These are phyloP conservation scores for Fusarium praegraminearum DNA, from an alignment of 2,329 filamentous ascomycete genomes.

Conservation along the genomic window DNA sequence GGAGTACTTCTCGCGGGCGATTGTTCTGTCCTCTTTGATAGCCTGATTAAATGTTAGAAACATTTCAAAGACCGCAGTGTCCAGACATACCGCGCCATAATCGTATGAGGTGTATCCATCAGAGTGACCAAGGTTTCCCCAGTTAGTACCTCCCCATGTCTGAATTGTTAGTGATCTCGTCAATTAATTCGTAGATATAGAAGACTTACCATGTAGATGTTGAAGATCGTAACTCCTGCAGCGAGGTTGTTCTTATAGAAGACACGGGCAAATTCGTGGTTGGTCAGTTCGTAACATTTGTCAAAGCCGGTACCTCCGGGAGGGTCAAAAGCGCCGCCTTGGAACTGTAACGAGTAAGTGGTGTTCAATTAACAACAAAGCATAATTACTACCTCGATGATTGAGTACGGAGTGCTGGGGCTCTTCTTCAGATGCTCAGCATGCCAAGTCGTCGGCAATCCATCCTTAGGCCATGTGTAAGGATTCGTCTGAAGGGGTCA, in stretches of 20 bases:
- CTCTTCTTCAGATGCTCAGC: constrained; percentile 69
- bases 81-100: constrained; percentile 58
- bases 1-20: constrained; percentile 80
- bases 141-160: constrained; percentile 83
- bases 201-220: no score
- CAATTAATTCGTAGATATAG: no score
- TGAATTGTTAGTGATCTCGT: constrained; percentile 44
- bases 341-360: constrained; percentile 60
- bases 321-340: constrained; percentile 78
- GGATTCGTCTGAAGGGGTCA: constrained; percentile 60
- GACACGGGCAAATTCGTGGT: constrained; percentile 80
- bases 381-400: constrained; percentile 54
- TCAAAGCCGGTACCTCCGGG: constrained; percentile 80
- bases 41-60: neutral
- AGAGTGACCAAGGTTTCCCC: constrained; percentile 81
- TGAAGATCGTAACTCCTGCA: constrained; percentile 75
- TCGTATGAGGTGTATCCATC: constrained; percentile 72
- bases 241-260: constrained; percentile 83
- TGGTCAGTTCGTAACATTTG: constrained; percentile 73
- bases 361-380: accelerated
- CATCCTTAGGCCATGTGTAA: constrained; percentile 48
- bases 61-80: accelerated
- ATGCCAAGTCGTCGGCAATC: constrained; percentile 61
- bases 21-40: constrained; percentile 76
- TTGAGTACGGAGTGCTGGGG: constrained; percentile 72